Conservation (phyloP, 2,329 filamentous ascomycete genomes). For the Pseudopithomyces maydicus region DNA sequence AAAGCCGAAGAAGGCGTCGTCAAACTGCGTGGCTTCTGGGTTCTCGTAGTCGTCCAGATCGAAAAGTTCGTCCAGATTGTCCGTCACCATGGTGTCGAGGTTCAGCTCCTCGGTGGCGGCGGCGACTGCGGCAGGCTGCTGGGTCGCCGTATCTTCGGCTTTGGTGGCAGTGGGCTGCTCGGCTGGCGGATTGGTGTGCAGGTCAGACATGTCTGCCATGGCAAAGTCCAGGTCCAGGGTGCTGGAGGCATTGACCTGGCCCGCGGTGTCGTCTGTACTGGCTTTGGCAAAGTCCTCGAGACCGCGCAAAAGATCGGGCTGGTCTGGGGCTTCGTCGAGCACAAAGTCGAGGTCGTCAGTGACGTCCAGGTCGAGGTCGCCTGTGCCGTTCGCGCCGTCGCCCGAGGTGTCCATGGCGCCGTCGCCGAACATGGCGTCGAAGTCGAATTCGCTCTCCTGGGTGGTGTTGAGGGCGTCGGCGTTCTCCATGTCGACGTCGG, state of each 20-base stretch:
- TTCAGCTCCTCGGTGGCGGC: constrained; percentile 22
- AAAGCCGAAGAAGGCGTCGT: constrained; percentile 46
- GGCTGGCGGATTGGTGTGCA: constrained; percentile 14
- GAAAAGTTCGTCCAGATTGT: constrained; percentile 43
- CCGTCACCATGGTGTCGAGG: constrained; percentile 35
- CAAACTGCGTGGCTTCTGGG: constrained; percentile 41
- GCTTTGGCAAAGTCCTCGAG: constrained; percentile 45
- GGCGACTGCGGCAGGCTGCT: neutral
- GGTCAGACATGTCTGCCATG: constrained; percentile 38
- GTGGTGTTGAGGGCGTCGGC: constrained; percentile 32
- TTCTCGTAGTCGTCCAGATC: constrained; percentile 43
- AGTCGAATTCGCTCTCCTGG: constrained; percentile 46
- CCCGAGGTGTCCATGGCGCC: constrained; percentile 27
- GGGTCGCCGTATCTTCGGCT: constrained; percentile 12
- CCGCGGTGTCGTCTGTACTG: constrained; percentile 20
- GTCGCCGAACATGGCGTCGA: constrained; percentile 44
- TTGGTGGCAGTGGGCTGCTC: constrained; percentile 18
- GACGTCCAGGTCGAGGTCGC: constrained; percentile 32
- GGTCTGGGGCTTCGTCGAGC: constrained; percentile 36
- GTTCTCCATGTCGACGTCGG: constrained; percentile 38
- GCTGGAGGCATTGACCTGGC: constrained; percentile 12
- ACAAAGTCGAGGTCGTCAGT: constrained; percentile 35
- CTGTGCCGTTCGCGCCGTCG: constrained; percentile 18
- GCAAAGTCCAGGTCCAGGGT: constrained; percentile 36
- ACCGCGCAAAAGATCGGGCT: constrained; percentile 31